phyloP scores from a whole-genome alignment of 192 early-diverging fungal genomes.

The Entomortierella parvispora region DNA sequence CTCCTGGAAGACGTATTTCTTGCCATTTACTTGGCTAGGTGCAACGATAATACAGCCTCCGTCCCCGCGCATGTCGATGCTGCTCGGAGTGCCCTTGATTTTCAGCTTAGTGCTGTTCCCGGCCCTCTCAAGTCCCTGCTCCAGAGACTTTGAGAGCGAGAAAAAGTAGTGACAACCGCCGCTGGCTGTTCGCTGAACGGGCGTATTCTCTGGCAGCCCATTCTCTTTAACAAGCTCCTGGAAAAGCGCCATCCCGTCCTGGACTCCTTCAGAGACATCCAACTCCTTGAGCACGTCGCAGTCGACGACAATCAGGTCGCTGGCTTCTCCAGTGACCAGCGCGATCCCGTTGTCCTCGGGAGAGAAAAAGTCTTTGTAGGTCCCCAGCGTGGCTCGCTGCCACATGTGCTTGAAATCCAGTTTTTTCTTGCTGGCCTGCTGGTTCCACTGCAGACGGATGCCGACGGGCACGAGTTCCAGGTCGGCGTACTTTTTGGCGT shows the following conservation, averaged over 20 bases:
- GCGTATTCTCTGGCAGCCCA: slow-evolving; percentile 7
- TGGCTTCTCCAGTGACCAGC: slow-evolving; percentile 9
- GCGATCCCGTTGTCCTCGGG: slow-evolving; percentile 8
- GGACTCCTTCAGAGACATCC: background rate
- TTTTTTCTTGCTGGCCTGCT: slow-evolving; percentile 17
- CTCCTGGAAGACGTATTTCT: background rate
- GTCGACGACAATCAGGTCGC: slow-evolving; percentile 14
- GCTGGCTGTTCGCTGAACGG: slow-evolving; percentile 5
- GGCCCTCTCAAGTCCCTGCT: no score
- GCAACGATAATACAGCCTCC: slow-evolving; percentile 5
- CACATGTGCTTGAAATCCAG: slow-evolving; percentile 10
- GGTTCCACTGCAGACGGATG: slow-evolving; percentile 7
- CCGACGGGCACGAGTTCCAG: slow-evolving; percentile 12
- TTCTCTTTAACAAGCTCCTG: slow-evolving; percentile 4
- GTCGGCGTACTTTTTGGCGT: background rate
- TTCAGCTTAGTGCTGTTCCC: slow-evolving; percentile 3
- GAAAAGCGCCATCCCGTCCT: slow-evolving; percentile 1
- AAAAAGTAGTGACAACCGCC: slow-evolving; percentile 12
- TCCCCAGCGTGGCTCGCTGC: slow-evolving; percentile 10
- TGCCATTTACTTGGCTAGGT: background rate
- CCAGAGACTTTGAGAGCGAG: background rate
- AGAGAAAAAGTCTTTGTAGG: slow-evolving; percentile 5
- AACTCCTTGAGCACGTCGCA: slow-evolving; percentile 8
- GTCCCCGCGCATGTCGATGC: slow-evolving; percentile 2
- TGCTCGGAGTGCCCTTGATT: background rate